Base-by-base conservation (phyloP, 2,329 filamentous ascomycete genomes). In the Whalleya microplaca region DNA sequence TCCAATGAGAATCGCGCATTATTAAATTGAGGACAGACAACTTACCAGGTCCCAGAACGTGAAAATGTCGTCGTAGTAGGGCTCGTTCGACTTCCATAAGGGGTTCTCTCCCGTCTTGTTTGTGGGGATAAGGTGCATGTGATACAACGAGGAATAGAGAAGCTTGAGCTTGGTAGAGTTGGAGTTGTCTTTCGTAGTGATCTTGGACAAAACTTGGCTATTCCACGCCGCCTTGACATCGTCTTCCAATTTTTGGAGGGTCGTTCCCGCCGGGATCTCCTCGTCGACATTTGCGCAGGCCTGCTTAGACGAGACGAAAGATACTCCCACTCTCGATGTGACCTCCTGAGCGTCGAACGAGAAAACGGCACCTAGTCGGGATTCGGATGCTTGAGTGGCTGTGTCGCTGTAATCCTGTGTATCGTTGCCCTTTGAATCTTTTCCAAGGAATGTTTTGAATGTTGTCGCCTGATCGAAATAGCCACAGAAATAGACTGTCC, bases 41-140 rank as follows among this genome's bases (percentile, higher is more conserved):
- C 71, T 48, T 64, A 74, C 71, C 51, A 75, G 46, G 56, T 84
- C 82, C 88, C 88, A 91, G 20, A 88, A 80, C 0, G 88, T 90
- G 66, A 89, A 90, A 16, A 87, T 83, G 56, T 91, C 88, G 56
- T 89, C 84, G 65, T 88, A 91, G 65, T 89, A 90, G 1, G 88
- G 87, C 69, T 91, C 88, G 0, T 68, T 64, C 1, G 84, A 86
- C 1, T 74, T 68, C 87, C 88, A 91, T 0, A 79, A 71, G 0
- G 87, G 87, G 57, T 90, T 91, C 67, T 91, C 88, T 0, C 86
- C 87, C 0, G 87, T 90, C 59, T 86, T 84, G 67, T 91, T 89
- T 0, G 86, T 87, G 0, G 88, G 87, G 37, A 90, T 81, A 10
- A 90, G 71, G 56, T 85, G 83, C 83, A 88, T 88, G 63, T 88